Evolutionary conservation across 1,139 yeast genomes (phyloP), one percentile per base, ranked within the genome.

Genomic region (Saccharomyces hybrid): DNA sequence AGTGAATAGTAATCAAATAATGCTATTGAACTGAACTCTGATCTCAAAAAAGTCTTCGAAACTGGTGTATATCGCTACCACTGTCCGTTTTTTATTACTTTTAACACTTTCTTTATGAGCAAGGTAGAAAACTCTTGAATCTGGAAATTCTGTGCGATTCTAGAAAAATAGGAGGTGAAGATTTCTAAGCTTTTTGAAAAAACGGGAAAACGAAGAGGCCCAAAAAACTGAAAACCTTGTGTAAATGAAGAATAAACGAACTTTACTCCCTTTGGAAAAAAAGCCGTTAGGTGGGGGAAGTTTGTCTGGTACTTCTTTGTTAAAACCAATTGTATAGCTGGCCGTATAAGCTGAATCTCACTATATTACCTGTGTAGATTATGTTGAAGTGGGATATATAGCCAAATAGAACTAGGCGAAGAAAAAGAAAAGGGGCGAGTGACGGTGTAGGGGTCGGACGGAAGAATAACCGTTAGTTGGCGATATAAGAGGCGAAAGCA

Each of bases 351-450:
- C 13, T 38, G 13, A 16, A 8, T 38, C 13, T 38, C 42, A 38
- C 20, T 38, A 2, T 16, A 13, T 9, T 13, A 16, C 42, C 16
- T n/a, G 9, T 38, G 9, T 7, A 8, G 25, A 38, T 38, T 38
- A 1, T 38, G 42, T 38, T 5, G 9, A 9, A 8, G 11, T 38
- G 42, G 1, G 9, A 38, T 38, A 38, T 38, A 38, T 38, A 38
- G 23, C 42, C 42, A 38, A 38, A 38, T 38, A 38, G 42, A 38
- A 16, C 23, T 38, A 38, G 42, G 42, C 42, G 42, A 38, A 38
- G 42, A 38, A 38, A 38, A 38, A 38, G 42, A 38, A 38, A 38
- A 38, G 42, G 42, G 42, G 42, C 42, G 42, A n/a, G 42, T n/a
- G 42, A 38, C 42, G 23, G 9, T n/a, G 42, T 38, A 38, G 42